Percentiles rank a stretch among this genome's conserved stretches.
phyloP scores from a whole-genome alignment of 768 basidiomycete species.

The Kwoniella europaea region DNA sequence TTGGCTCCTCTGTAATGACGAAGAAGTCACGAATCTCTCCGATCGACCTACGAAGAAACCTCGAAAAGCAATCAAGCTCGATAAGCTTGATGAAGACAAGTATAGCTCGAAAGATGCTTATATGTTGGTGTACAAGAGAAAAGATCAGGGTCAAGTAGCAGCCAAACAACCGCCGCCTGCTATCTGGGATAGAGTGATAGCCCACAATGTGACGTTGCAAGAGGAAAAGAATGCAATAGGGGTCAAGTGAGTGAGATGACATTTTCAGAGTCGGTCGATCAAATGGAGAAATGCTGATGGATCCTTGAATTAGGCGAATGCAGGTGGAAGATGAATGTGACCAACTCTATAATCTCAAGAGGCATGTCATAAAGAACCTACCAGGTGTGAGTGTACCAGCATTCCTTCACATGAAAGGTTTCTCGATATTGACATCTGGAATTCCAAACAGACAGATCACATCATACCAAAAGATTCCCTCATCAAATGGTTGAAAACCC shows the following conservation, averaged over 20 bases:
- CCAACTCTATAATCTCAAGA: conserved; percentile 19
- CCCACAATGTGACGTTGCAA: conserved; percentile 15
- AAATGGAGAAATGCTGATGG: neutral
- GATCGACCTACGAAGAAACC: conserved; percentile 31
- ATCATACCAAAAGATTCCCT: conserved; percentile 41
- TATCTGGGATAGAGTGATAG: conserved; percentile 17
- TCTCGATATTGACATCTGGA: neutral
- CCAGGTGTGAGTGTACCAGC: conserved; percentile 27
- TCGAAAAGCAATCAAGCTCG: conserved; percentile 1
- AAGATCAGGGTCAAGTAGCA: conserved; percentile 21
- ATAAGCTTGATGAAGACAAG: conserved; percentile 6
- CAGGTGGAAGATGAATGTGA: conserved; percentile 31
- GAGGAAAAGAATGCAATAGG: conserved; percentile 23
- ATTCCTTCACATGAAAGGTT: no score
- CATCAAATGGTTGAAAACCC: conserved; percentile 27
- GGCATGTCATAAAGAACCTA: conserved; percentile 26
- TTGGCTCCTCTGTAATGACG: conserved; percentile 96
- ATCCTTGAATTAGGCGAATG: conserved; percentile 13
- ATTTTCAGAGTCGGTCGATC: neutral
- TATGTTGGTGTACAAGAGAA: conserved; percentile 86
- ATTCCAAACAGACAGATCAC: conserved; percentile 22
- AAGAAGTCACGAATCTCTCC: conserved; percentile 71
- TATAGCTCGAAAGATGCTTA: conserved; percentile 79
- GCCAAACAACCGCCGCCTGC: conserved; percentile 20
- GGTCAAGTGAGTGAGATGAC: conserved; percentile 26